Evolutionary conservation across 768 basidiomycete genomes (phyloP).

Genomic region (Mycena polygramma): DNA sequence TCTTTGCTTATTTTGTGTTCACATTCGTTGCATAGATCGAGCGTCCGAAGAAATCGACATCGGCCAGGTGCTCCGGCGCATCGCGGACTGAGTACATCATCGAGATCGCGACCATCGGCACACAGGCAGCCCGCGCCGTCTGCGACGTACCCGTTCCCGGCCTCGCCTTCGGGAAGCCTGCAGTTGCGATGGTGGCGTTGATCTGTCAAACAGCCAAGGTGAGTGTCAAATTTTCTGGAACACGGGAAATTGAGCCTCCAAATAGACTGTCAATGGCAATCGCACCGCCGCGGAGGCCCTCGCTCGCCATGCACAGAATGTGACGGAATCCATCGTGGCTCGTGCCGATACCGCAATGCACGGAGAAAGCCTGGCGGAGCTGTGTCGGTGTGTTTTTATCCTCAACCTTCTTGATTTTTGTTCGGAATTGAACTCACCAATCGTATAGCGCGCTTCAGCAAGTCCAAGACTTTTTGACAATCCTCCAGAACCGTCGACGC

Average conservation of each 20-base stretch:
- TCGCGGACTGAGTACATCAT: not conserved
- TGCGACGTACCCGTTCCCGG: not conserved
- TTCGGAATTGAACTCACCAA: too few species aligned
- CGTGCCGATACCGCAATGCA: not conserved
- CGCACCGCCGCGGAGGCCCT: not conserved
- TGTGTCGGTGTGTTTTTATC: not conserved
- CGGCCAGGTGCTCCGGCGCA: too few species aligned
- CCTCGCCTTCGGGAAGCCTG: not conserved
- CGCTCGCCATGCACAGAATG: not conserved
- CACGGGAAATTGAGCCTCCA: too few species aligned
- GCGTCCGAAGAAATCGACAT: too few species aligned
- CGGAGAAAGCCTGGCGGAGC: too few species aligned
- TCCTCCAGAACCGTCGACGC: not conserved
- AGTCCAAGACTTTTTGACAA: not conserved
- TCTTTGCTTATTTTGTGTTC: too few species aligned
- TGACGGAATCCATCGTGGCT: not conserved
- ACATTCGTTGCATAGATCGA: too few species aligned
- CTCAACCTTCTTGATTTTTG: not conserved
- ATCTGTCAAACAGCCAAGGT: slow-evolving; percentile 19
- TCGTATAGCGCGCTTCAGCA: not conserved
- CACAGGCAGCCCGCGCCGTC: not conserved
- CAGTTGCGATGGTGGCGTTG: not conserved
- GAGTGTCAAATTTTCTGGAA: not conserved
- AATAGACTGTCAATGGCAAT: slow-evolving; percentile 6
- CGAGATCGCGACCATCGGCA: not conserved